Base-by-base conservation (phyloP, 345 rosid species). In the Syzygium aromaticum region DNA sequence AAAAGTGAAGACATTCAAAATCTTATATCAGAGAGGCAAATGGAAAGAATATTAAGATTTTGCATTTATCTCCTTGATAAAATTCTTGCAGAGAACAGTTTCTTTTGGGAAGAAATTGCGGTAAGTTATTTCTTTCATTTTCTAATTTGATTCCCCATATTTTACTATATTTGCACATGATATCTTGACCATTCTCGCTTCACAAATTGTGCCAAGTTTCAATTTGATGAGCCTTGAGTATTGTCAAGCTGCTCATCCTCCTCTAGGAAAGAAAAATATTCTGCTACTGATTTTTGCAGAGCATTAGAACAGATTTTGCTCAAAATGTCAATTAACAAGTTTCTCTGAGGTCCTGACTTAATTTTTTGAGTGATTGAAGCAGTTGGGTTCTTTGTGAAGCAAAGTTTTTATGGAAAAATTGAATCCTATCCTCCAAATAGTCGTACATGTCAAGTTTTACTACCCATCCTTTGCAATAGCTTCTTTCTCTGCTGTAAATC, bases 11-110 rank as follows among this genome's bases (percentile, higher is more conserved):
- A 80, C 90, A 78, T 57, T 73, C 90, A 67, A 77, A 77, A 53
- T 88, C 88, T 88, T 84, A 87, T 91, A 87, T 87, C 90, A 38
- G 91, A 90, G 85, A 87, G 84, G 17, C 89, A 93, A 89, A 88
- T 95, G 89, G 91, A 91, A 89, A 92, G 86, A 84, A 52, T 94
- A 85, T 88, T 94, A 6, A 94, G 90, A 88, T 96, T 96, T 91
- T 98, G 98, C 90, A 67, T 95, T 78, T 94, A 89, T 90, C 93
- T 98, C 89, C 96, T 98, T 25, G 90, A 95, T 90, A 94, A 93
- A 90, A 89, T 93, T 63, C 87, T 96, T 54, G 17, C 63, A 16
- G 97, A 94, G 87, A 91, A 91, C 84, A 85, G 88, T 54, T 96
- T 96, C 92, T 89, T 92, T 21, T 95, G 98, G 99, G 93, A 91